Evolutionary conservation across 768 basidiomycete genomes (phyloP).

Genomic region (Suillus plorans): DNA sequence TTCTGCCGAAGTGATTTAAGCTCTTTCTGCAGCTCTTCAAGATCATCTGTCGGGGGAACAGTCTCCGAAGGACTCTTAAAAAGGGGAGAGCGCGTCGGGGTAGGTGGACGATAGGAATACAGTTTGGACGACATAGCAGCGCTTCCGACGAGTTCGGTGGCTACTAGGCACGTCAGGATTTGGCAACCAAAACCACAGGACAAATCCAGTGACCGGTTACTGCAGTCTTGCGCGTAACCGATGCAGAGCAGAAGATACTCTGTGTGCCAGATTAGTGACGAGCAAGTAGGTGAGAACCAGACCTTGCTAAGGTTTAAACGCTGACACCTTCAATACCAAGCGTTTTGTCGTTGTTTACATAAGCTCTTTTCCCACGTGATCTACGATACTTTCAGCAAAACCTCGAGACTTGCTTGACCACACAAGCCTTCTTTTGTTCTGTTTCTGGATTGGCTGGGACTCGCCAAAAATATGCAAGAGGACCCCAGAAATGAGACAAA

Average conservation of each 20-base stretch:
- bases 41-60: slow-evolving; percentile 72
- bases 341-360: slow-evolving; percentile 30
- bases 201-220: slow-evolving; percentile 10
- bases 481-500: background rate
- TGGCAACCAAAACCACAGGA: slow-evolving; percentile 13
- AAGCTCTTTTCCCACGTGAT: slow-evolving; percentile 24
- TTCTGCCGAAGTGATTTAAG: slow-evolving; percentile 52
- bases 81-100: slow-evolving; percentile 56
- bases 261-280: slow-evolving; percentile 18
- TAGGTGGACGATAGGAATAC: slow-evolving; percentile 45
- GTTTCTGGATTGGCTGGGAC: background rate
- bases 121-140: slow-evolving; percentile 63
- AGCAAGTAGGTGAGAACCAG: slow-evolving; percentile 24
- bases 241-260: slow-evolving; percentile 11
- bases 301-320: slow-evolving; percentile 23
- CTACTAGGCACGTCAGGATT: slow-evolving; percentile 11
- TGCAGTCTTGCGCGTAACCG: slow-evolving; percentile 18
- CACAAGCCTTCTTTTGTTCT: background rate
- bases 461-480: background rate
- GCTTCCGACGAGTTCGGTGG: slow-evolving; percentile 21
- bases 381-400: slow-evolving; percentile 3
- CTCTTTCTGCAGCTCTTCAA: slow-evolving; percentile 63
- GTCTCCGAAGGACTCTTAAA: slow-evolving; percentile 63
- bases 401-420: background rate
- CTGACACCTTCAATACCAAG: slow-evolving; percentile 23